Evolutionary conservation across 768 basidiomycete species (phyloP), one percentile per base, ranked within the genome.

Genomic region (Rhodotorula babjevae): DNA sequence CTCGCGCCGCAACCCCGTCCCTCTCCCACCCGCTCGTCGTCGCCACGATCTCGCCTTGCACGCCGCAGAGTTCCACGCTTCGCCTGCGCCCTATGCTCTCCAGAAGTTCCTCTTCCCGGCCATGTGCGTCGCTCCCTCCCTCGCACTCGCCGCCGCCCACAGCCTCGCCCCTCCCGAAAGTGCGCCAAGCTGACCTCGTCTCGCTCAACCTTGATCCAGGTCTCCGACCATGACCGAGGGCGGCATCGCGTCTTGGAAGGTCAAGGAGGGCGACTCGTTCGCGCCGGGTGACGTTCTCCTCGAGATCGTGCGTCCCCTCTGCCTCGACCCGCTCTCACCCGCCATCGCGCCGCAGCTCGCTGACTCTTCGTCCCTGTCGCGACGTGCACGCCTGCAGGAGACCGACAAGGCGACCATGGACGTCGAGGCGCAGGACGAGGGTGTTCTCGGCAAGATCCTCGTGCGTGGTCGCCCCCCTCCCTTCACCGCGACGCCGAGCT

Each of bases 221-320:
- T 95, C 92, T 74, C 96, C 96, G 46, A 99, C 96, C 69, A 99
- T 99, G 96, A 93, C 93, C 7, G 96, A 98, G 84, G 96, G 96
- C 74, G 96, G 95, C 74, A 96, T 99, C 81, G 91, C 95, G 59
- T 85, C 86, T 46, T 99, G 96, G 94, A 98, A 98, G 86, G 90
- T 91, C 84, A 89, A 89, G 82, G 95, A 97, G 81, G 96, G 96
- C 67, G 94, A 97, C 77, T 63, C 88, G 3, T 99, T 95, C 80
- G 76, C 87, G 27, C 87, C 88, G 14, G 95, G 96, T 36, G 96
- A 99, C 79, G 93, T 99, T 74, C 83, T 99, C 71, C 88, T 98
- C 60, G 95, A 98, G 83, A 94, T 99, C 78, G 93, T 94, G 75
- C 79, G 88, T 83, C 11, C 10, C n/a, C 62, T 27, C 8, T 31